phyloP scores from a whole-genome alignment of 306 rosid genomes.

The Vigna radiata region DNA sequence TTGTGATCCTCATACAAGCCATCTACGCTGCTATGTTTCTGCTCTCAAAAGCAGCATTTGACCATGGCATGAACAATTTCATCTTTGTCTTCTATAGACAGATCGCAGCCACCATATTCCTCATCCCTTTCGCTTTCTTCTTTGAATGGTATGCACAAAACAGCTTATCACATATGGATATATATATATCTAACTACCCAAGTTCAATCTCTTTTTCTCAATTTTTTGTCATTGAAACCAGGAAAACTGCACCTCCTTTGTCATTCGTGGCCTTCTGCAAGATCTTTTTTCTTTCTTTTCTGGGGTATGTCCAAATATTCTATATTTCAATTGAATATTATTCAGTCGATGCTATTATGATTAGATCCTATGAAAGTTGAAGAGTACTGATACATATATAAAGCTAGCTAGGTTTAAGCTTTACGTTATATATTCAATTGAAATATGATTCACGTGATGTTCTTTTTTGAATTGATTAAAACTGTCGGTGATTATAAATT shows the following conservation, averaged over 20 bases:
- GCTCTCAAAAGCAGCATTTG: constrained; percentile 77
- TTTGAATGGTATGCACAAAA: constrained; percentile 59
- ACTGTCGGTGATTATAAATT: constrained; percentile 9
- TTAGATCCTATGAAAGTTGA: neutral
- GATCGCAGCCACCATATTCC: constrained; percentile 61
- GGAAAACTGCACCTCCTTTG: constrained; percentile 71
- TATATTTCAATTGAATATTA: neutral
- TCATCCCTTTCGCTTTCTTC: constrained; percentile 63
- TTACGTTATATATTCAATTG: neutral
- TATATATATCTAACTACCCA: neutral
- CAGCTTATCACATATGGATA: neutral
- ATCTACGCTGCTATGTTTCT: constrained; percentile 74
- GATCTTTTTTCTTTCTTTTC: constrained; percentile 71
- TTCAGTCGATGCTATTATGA: neutral
- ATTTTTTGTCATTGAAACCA: constrained; percentile 15
- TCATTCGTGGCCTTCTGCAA: constrained; percentile 67
- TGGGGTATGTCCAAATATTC: constrained; percentile 62
- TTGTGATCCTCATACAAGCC: constrained; percentile 61
- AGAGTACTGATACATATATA: neutral
- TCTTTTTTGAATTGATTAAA: neutral
- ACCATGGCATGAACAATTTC: constrained; percentile 81
- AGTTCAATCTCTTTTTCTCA: neutral
- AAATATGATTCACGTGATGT: neutral
- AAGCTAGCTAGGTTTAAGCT: constrained; percentile 12
- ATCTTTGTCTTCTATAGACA: constrained; percentile 83